Percentiles rank a stretch among this genome's conserved stretches.
These are phyloP conservation scores for Casaregolazyma lundiana DNA, from an alignment of 1,139 yeast species.

Conservation along the genomic window DNA sequence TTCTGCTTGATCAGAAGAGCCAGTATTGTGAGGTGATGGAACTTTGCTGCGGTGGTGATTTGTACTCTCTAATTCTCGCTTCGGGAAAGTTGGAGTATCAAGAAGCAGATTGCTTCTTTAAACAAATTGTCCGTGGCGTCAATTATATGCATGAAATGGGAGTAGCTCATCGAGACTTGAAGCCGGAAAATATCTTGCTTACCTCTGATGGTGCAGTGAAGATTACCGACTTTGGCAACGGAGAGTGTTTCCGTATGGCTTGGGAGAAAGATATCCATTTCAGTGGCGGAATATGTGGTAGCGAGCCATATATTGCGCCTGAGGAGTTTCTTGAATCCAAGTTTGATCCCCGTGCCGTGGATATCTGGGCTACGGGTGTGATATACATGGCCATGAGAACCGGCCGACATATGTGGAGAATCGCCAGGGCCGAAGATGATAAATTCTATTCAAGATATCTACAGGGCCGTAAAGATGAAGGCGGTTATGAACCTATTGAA, in stretches of 20 bases:
- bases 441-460: constrained; percentile 73
- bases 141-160: constrained; percentile 96
- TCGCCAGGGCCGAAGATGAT: constrained; percentile 66
- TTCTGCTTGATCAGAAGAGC: constrained; percentile 82
- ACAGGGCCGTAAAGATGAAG: constrained; percentile 65
- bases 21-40: constrained; percentile 73
- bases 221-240: constrained; percentile 91
- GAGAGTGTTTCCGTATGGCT: constrained; percentile 92
- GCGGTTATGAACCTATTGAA: constrained; percentile 91
- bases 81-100: constrained; percentile 70
- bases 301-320: constrained; percentile 93
- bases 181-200: constrained; percentile 82
- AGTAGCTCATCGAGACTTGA: constrained; percentile 86
- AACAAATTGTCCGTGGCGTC: constrained; percentile 83
- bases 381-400: constrained; percentile 97
- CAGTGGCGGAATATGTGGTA: constrained; percentile 81
- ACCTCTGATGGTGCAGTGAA: constrained; percentile 76
- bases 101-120: constrained; percentile 93
- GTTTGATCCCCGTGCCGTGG: constrained; percentile 87
- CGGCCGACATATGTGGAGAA: constrained; percentile 86
- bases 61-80: constrained; percentile 53
- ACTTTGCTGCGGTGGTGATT: constrained; percentile 41
- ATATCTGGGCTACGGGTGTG: constrained; percentile 96
- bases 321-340: constrained; percentile 71
- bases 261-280: constrained; percentile 86